Evolutionary conservation across 495 filamentous ascomycete species (phyloP).

Genomic region (Melanomma pulvis-pyrius): DNA sequence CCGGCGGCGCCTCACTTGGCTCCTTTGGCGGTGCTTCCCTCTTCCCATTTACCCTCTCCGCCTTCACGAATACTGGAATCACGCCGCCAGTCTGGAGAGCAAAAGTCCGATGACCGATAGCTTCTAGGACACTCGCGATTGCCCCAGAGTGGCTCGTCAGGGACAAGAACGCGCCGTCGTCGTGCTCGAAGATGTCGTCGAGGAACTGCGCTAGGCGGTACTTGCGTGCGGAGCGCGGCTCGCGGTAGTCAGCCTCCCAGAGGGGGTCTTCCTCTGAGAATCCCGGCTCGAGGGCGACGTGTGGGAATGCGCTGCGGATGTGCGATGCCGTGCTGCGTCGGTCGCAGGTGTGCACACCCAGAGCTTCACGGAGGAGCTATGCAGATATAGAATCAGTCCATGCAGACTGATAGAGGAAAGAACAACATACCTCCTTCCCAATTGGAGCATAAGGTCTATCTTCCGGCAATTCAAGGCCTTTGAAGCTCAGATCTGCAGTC

Average conservation of each 20-base stretch:
- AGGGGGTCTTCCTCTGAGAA: conserved; percentile 54
- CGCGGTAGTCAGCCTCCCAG: conserved; percentile 41
- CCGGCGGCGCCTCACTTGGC: conserved; percentile 25
- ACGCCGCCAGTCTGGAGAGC: conserved; percentile 42
- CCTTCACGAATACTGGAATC: conserved; percentile 46
- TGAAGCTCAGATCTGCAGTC: conserved; percentile 42
- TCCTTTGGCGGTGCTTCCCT: conserved; percentile 22
- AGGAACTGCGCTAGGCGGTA: conserved; percentile 59
- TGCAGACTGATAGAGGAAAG: neutral
- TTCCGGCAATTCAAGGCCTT: conserved; percentile 25
- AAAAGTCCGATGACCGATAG: conserved; percentile 42
- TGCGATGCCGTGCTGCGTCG: conserved; percentile 59
- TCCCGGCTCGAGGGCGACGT: conserved; percentile 61
- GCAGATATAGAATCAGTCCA: no score
- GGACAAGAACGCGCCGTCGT: conserved; percentile 48
- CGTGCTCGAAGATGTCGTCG: conserved; percentile 64
- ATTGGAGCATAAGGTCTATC: conserved; percentile 32
- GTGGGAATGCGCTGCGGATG: conserved; percentile 57
- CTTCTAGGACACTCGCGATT: conserved; percentile 41
- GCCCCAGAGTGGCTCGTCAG: conserved; percentile 46
- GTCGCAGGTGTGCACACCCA: conserved; percentile 82
- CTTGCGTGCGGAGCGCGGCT: conserved; percentile 54
- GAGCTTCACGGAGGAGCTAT: conserved; percentile 63
- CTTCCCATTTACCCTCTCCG: conserved; percentile 37
- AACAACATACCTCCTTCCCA: conserved; percentile 44